A percentile compares a stretch with the other conserved stretches of the same genome.
These are phyloP conservation scores for Mycosphaerelloides madeirae DNA, from an alignment of 2,329 filamentous ascomycete species.

Conservation along the genomic window DNA sequence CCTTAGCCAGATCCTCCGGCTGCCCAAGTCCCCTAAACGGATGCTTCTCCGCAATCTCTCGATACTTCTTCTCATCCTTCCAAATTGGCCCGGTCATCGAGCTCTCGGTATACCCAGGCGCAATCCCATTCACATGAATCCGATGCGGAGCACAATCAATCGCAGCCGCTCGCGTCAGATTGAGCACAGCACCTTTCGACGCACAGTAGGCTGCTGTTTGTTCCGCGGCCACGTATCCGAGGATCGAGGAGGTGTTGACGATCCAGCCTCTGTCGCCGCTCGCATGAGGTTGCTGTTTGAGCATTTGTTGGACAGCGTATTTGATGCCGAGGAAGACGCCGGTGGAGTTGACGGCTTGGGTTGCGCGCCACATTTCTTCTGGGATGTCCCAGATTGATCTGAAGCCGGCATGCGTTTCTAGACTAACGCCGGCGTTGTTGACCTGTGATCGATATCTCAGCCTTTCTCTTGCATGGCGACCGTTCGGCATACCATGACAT, in stretches of 20 bases:
- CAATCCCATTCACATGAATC: slow-evolving; percentile 29
- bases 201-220: slow-evolving; percentile 28
- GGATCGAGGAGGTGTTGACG: slow-evolving; percentile 46
- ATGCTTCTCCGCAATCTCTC: slow-evolving; percentile 28
- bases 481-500: slow-evolving; percentile 16
- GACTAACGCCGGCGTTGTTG: slow-evolving; percentile 10
- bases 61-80: slow-evolving; percentile 20
- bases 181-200: slow-evolving; percentile 26
- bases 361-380: slow-evolving; percentile 19
- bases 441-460: neutral
- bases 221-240: slow-evolving; percentile 42
- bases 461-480: slow-evolving; percentile 1
- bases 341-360: slow-evolving; percentile 34
- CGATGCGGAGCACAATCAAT: slow-evolving; percentile 26
- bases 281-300: slow-evolving; percentile 40
- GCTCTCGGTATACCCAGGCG: slow-evolving; percentile 25
- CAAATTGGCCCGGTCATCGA: slow-evolving; percentile 21
- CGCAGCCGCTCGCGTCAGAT: slow-evolving; percentile 25
- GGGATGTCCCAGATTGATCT: slow-evolving; percentile 17
- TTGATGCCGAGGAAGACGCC: slow-evolving; percentile 44
- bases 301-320: slow-evolving; percentile 47
- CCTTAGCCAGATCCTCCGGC: slow-evolving; percentile 40
- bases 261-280: slow-evolving; percentile 47
- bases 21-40: slow-evolving; percentile 33
- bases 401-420: slow-evolving; percentile 17